These are phyloP conservation scores for Mucor piriformis DNA, from an alignment of 371 early-diverging fungal species.

Conservation along the genomic window DNA sequence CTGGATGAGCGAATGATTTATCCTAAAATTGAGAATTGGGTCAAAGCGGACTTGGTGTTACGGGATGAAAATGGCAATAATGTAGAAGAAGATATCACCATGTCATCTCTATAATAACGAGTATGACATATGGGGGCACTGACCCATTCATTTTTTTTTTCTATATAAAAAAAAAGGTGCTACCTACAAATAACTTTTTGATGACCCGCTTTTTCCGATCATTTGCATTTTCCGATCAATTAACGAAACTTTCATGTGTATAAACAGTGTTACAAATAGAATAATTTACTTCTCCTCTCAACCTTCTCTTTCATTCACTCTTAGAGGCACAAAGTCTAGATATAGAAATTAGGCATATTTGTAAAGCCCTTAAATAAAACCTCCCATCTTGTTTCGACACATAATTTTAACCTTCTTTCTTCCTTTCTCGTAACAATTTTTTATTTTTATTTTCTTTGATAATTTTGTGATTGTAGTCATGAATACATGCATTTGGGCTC, in stretches of 20 bases:
- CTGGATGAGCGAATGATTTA: slow-evolving; percentile 78
- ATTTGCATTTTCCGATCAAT: slow-evolving; percentile 13
- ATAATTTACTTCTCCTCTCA: neutral
- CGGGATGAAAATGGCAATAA: slow-evolving; percentile 38
- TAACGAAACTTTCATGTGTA: slow-evolving; percentile 7
- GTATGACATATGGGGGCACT: neutral
- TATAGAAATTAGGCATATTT: slow-evolving; percentile 4
- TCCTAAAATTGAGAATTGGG: slow-evolving; percentile 85
- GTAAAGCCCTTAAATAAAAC: slow-evolving; percentile 1
- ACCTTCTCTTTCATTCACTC: neutral
- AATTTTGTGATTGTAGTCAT: too few species aligned
- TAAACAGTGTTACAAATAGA: slow-evolving; percentile 6
- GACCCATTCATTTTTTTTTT: neutral
- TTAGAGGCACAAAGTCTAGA: neutral
- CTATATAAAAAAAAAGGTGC: neutral
- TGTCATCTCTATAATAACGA: slow-evolving; percentile 8
- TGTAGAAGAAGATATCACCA: slow-evolving; percentile 31
- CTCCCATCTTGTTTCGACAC: neutral
- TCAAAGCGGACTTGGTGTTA: slow-evolving; percentile 74
- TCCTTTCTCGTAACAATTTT: neutral
- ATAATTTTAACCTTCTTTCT: neutral
- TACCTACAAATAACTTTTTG: neutral
- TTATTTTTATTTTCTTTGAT: neutral
- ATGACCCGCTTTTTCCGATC: slow-evolving; percentile 13
- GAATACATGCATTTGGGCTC: slow-evolving; percentile 37